phyloP scores from a whole-genome alignment of 768 basidiomycete species.

The Favolaschia claudopus region DNA sequence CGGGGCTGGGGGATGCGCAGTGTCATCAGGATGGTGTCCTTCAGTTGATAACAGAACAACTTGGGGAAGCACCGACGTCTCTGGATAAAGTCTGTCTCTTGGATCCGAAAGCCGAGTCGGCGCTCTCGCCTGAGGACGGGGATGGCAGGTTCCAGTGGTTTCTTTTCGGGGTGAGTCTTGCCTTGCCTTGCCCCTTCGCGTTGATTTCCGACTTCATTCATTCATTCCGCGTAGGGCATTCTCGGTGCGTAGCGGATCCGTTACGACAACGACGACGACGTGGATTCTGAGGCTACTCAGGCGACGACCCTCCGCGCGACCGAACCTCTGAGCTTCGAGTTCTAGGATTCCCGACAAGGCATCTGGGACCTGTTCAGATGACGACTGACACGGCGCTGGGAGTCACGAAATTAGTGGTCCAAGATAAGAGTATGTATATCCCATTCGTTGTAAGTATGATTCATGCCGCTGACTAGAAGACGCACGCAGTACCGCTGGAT shows the following conservation, averaged over 20 bases:
- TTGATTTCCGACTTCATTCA: background rate
- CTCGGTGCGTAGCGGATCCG: slow-evolving; percentile 14
- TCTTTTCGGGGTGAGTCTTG: slow-evolving; percentile 69
- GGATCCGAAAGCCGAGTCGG: slow-evolving; percentile 85
- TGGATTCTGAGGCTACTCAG: slow-evolving; percentile 44
- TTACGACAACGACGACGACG: background rate
- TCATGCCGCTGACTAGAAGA: background rate
- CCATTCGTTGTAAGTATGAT: background rate
- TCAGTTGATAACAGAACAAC: slow-evolving; percentile 58
- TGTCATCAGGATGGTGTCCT: slow-evolving; percentile 62
- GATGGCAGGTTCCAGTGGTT: slow-evolving; percentile 84
- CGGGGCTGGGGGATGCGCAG: slow-evolving; percentile 44
- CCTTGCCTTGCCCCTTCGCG: background rate
- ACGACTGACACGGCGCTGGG: slow-evolving; percentile 97
- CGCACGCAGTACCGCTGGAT: slow-evolving; percentile 61
- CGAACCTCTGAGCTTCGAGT: slow-evolving; percentile 88
- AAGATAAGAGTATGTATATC: slow-evolving; percentile 63
- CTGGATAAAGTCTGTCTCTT: slow-evolving; percentile 84
- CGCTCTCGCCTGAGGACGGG: slow-evolving; percentile 79
- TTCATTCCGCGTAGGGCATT: slow-evolving; percentile 9
- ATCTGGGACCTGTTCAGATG: slow-evolving; percentile 92
- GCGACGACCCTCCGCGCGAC: slow-evolving; percentile 96
- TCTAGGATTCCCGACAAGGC: slow-evolving; percentile 86
- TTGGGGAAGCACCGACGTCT: slow-evolving; percentile 37
- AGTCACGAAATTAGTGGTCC: slow-evolving; percentile 84